Evolutionary conservation across 768 basidiomycete species (phyloP), one percentile per base, ranked within the genome.

Genomic region (Hygrocybe coccinea): DNA sequence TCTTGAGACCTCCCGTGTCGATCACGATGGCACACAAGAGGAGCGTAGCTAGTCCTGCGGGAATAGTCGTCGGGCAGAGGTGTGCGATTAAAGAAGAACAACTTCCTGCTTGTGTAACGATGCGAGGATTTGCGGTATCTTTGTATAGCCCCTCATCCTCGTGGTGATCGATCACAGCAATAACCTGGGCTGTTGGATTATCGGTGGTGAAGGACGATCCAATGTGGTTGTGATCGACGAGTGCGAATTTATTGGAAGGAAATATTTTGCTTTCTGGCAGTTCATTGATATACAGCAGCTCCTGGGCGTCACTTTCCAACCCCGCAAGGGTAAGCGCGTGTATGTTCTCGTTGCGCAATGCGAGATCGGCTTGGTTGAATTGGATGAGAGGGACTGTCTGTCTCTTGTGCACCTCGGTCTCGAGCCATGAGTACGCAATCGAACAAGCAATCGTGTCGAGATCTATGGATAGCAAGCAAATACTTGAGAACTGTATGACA

Each of bases 211-310:
- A 87, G 36, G 64, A 62, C 1, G 72, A 62, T 24, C 68, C 71
- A 19, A 97, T 78, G 6, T 76, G 75, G 65, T 98, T 99, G 70
- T 97, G 95, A 69, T 99, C 97, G 43, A 97, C 92, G 15, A 99
- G 78, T 0, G 84, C 89, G 64, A 91, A 91, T 5, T 71, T 75
- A 14, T 76, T 75, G 5, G 80, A 82, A 0, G 82, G 80, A 56
- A 79, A 76, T 1, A 79, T 68, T 44, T 67, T 53, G n/a, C 75
- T 62, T 7, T 67, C 60, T 0, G 79, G 72, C n/a, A 93, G 55
- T 61, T 95, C 90, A 55, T 82, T 81, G 17, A 85, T 67, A 56
- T 83, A 85, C 25, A 95, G 76, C 2, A 95, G 74, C 54, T 84
- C 76, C 9, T 76, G 71, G 24, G 72, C 68, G 33, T 79, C 73